Conservation (phyloP, 2,329 filamentous ascomycete species). For the Cytospora piceicola region DNA sequence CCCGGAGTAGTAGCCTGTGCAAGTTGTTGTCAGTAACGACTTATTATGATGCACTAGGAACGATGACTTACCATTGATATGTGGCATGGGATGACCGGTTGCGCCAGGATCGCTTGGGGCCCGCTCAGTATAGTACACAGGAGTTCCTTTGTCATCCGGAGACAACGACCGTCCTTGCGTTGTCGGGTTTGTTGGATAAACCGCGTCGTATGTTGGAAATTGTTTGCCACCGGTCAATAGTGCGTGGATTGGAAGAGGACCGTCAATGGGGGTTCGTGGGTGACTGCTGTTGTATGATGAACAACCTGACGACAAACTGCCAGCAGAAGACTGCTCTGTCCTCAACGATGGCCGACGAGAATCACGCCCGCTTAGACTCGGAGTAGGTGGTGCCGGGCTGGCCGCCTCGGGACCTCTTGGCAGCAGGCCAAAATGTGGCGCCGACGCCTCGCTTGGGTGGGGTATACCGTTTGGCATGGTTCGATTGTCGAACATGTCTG, state of each 20-base stretch:
- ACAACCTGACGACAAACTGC: conserved; percentile 47
- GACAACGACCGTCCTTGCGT: conserved; percentile 27
- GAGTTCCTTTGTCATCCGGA: conserved; percentile 28
- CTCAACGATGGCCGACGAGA: conserved; percentile 47
- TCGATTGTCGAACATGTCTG: conserved; percentile 51
- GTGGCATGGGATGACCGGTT: conserved; percentile 23
- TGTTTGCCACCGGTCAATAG: conserved; percentile 44
- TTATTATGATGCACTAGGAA: background rate
- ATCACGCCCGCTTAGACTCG: conserved; percentile 36
- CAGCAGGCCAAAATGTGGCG: conserved; percentile 24
- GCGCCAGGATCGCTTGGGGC: conserved; percentile 18
- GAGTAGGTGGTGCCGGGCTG: conserved; percentile 36
- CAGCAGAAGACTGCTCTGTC: conserved; percentile 51
- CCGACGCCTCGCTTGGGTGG: conserved; percentile 29
- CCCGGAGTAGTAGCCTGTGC: conserved; percentile 34
- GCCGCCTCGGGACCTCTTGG: conserved; percentile 28
- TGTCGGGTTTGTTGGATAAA: conserved; percentile 13
- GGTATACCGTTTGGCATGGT: conserved; percentile 31
- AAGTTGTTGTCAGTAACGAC: background rate
- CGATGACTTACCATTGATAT: conserved; percentile 30
- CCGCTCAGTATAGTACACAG: conserved; percentile 11
- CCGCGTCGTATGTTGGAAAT: conserved; percentile 26
- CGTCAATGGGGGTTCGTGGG: conserved; percentile 54
- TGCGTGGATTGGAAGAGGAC: conserved; percentile 58
- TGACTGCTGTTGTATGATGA: conserved; percentile 40